Base-by-base conservation (phyloP, 192 early-diverging fungal species). In the Mortierella alpina region DNA sequence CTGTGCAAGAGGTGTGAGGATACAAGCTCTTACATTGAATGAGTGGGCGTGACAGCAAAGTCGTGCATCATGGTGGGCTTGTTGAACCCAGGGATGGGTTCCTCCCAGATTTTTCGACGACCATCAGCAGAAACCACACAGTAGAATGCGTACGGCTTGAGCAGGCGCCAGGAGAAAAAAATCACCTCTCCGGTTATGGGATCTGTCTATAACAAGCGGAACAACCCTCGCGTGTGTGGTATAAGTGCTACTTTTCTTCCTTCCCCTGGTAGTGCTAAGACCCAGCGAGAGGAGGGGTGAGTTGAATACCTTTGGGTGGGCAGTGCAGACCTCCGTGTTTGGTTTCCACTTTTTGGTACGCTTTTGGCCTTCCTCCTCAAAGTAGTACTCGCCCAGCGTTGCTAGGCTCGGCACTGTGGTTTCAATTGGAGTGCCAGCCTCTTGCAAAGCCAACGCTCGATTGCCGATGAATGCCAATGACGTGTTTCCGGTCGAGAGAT, bases 11-110 rank as follows among this genome's bases (percentile, higher is more conserved):
- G 31, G 31, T 31, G 31, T 31, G 31, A 31, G 23, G n/a, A 45
- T 53, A 22, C 20, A 17, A 40, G 42, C 62, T 39, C 71, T 15
- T 70, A 77, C 75, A 77, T 56, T 10, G 75, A 77, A 42, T 77
- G 53, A 9, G 53, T 65, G 7, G 61, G 49, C 5, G 75, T 71
- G 45, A 61, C 59, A 5, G 75, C 69, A 57, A 79, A 62, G 51
- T 79, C 75, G 14, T 79, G 75, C 68, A 70, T 79, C 75, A 79
- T 79, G 41, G 53, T 18, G 8, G 66, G n/a, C 52, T 55, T 66
- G 18, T 45, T 47, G 4, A 70, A 49, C 1, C 57, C 58, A 2
- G 18, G 12, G 39, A 79, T 66, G 12, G 68, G 63, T 17, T 79
- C 68, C 44, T 66, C 57, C 75, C 75, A 79, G 6, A 79, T 64